Conservation (phyloP, 2,329 filamentous ascomycete species). For the Septoria petroselini region DNA sequence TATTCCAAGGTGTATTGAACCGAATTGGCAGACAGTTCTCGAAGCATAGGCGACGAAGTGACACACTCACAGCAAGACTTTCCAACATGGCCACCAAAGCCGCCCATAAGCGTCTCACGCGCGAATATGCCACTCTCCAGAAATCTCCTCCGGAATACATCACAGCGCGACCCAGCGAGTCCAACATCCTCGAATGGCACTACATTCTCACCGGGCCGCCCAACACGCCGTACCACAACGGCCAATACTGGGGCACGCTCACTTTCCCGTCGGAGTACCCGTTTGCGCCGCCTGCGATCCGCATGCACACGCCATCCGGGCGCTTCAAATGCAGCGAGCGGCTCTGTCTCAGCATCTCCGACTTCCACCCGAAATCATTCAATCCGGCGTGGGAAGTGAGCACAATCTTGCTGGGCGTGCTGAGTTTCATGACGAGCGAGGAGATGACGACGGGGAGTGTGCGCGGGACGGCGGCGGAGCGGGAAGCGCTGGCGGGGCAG, state of each 20-base stretch:
- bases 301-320: conserved; percentile 96
- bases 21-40: no score
- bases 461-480: conserved; percentile 70
- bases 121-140: conserved; percentile 40
- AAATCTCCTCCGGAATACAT: conserved; percentile 38
- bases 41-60: no score
- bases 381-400: conserved; percentile 98
- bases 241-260: conserved; percentile 97
- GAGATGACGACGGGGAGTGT: conserved; percentile 97
- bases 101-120: conserved; percentile 41
- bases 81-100: conserved; percentile 40
- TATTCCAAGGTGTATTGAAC: no score
- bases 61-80: background rate
- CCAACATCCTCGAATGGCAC: conserved; percentile 40
- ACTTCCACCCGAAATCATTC: conserved; percentile 97
- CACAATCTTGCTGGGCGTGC: conserved; percentile 87
- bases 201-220: conserved; percentile 86
- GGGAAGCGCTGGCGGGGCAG: conserved; percentile 70
- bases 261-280: conserved; percentile 96
- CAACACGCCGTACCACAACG: conserved; percentile 86
- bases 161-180: conserved; percentile 35
- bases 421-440: conserved; percentile 97
- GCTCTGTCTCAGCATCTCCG: conserved; percentile 90
- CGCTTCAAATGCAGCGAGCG: conserved; percentile 91
- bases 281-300: conserved; percentile 93